phyloP scores from a whole-genome alignment of 176 grass and related monocot species.

The Alopecurus myosuroides region DNA sequence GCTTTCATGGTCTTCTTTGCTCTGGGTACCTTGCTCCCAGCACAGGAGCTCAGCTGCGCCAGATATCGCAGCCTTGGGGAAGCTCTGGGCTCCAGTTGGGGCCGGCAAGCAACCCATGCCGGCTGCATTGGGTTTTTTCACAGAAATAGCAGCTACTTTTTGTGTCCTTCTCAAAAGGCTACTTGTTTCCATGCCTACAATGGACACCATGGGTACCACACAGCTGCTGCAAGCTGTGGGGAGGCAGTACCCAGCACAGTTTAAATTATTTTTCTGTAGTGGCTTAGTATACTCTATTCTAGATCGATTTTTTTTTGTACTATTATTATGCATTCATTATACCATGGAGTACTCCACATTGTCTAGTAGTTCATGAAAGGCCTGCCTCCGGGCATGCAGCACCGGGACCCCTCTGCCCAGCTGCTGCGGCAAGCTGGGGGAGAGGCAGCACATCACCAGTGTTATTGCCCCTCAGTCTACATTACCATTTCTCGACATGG shows the following conservation, averaged over 20 bases:
- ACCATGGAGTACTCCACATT: not conserved
- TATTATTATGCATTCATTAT: not conserved
- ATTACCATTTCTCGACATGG: not conserved
- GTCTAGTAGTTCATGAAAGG: too few species aligned
- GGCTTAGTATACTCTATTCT: not conserved
- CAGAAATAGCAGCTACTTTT: constrained; percentile 45
- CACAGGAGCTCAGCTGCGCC: constrained; percentile 11
- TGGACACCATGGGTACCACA: not conserved
- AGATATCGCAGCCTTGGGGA: constrained; percentile 36
- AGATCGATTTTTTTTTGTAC: not conserved
- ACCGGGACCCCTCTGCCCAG: too few species aligned
- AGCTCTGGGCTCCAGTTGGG: constrained; percentile 38
- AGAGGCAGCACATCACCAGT: too few species aligned
- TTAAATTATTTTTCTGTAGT: not conserved
- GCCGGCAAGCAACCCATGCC: not conserved
- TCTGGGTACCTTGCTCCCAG: constrained; percentile 32
- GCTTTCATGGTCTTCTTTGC: not conserved
- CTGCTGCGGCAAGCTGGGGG: constrained; percentile 8
- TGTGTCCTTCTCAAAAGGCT: constrained; percentile 48
- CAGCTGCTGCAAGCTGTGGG: constrained; percentile 1
- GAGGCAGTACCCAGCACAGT: not conserved
- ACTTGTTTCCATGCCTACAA: constrained; percentile 28
- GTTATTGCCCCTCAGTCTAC: too few species aligned
- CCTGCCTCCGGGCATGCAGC: too few species aligned
- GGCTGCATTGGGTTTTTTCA: constrained; percentile 19